Conservation (phyloP, 176 grass and related monocot species). For the Pharus latifolius region DNA sequence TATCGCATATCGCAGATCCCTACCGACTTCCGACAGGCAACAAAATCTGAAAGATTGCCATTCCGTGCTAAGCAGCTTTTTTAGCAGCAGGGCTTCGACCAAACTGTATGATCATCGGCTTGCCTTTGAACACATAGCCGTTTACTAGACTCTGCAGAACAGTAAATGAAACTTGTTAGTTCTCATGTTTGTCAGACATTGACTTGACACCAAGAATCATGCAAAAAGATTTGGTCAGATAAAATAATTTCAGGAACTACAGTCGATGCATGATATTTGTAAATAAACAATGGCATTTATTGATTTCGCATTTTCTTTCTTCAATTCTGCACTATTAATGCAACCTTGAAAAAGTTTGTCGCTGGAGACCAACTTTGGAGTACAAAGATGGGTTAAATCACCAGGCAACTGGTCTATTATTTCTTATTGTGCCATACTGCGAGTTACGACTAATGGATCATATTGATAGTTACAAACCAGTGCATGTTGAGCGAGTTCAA, state of each 20-base stretch:
- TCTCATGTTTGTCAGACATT: background rate
- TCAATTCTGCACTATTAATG: background rate
- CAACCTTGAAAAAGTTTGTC: background rate
- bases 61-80: conserved; percentile 33
- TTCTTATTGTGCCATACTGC: background rate
- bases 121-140: conserved; percentile 86
- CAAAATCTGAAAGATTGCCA: background rate
- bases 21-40: background rate
- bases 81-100: conserved; percentile 66
- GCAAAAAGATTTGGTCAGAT: background rate
- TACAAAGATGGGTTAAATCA: background rate
- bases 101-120: conserved; percentile 90
- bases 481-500: conserved; percentile 57
- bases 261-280: background rate
- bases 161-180: background rate
- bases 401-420: background rate
- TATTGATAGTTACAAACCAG: conserved; percentile 44
- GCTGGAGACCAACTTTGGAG: background rate
- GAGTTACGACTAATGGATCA: background rate
- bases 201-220: background rate
- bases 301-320: background rate
- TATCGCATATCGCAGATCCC: background rate
- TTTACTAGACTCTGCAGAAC: conserved; percentile 77
- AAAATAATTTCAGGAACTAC: background rate
- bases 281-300: background rate